Conservation (phyloP, 2,329 filamentous ascomycete genomes). For the Albifimbria verrucaria region DNA sequence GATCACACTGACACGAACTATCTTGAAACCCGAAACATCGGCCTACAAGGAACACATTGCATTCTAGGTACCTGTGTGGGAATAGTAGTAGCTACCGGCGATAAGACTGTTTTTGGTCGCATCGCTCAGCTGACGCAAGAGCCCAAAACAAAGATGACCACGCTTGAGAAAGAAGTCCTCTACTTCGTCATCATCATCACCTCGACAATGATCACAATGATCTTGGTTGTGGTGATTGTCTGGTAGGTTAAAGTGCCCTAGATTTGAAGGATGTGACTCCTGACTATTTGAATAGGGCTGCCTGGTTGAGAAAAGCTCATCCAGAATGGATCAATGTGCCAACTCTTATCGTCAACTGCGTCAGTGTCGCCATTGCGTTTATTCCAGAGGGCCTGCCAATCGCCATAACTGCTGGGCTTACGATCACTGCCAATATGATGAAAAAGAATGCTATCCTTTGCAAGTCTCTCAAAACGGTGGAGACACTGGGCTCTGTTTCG, state of each 20-base stretch:
- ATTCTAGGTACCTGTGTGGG: conserved; percentile 65
- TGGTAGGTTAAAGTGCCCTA: conserved; percentile 44
- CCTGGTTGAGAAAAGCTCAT: conserved; percentile 65
- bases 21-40: conserved; percentile 73
- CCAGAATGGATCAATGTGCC: conserved; percentile 71
- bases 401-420: conserved; percentile 66
- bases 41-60: conserved; percentile 76
- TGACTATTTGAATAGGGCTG: conserved; percentile 46
- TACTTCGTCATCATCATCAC: conserved; percentile 72
- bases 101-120: conserved; percentile 70
- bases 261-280: not conserved
- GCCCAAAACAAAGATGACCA: conserved; percentile 64
- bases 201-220: conserved; percentile 62
- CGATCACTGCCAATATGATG: conserved; percentile 76
- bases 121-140: conserved; percentile 71
- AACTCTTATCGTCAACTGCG: conserved; percentile 68
- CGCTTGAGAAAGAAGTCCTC: conserved; percentile 68
- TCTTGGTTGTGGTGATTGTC: conserved; percentile 60
- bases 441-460: conserved; percentile 72
- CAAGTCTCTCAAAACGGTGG: conserved; percentile 76
- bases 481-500: conserved; percentile 70
- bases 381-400: conserved; percentile 73
- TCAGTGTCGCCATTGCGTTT: conserved; percentile 70
- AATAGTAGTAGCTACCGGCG: conserved; percentile 68
- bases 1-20: conserved; percentile 71